phyloP scores from a whole-genome alignment of 139 green algal genomes.

The Chlamydomonas sp. region DNA sequence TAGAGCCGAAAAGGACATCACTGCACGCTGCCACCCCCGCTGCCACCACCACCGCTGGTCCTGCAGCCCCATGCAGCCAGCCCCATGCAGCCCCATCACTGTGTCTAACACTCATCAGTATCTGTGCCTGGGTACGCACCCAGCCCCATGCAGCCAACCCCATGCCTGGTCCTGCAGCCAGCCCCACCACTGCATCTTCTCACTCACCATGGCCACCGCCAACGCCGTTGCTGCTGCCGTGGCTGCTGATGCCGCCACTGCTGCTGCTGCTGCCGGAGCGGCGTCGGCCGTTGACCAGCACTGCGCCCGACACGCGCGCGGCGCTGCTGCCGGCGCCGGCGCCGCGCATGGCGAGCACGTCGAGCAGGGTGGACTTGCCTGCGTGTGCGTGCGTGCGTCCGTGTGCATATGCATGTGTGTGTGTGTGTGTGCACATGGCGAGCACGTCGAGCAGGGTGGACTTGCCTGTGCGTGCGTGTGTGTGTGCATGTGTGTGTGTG shows the following conservation, averaged over 20 bases:
- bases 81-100: too few species aligned
- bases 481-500: neutral
- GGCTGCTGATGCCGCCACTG: neutral
- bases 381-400: neutral
- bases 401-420: neutral
- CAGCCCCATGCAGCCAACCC: too few species aligned
- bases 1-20: too few species aligned
- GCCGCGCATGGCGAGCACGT: conserved; percentile 32
- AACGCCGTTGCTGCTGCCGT: neutral
- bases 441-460: too few species aligned
- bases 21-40: too few species aligned
- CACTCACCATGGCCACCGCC: too few species aligned
- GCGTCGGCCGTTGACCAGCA: neutral
- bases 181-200: too few species aligned
- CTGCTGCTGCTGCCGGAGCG: neutral
- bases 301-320: neutral
- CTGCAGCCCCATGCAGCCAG: too few species aligned
- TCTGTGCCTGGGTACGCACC: too few species aligned
- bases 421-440: neutral
- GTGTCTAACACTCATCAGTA: too few species aligned
- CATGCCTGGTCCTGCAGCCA: too few species aligned
- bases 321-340: neutral
- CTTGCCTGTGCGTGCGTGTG: neutral
- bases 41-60: too few species aligned
- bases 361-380: conserved; percentile 50